Evolutionary conservation across 805 yeast genomes (phyloP).

Genomic region (Yarrowia sp.): DNA sequence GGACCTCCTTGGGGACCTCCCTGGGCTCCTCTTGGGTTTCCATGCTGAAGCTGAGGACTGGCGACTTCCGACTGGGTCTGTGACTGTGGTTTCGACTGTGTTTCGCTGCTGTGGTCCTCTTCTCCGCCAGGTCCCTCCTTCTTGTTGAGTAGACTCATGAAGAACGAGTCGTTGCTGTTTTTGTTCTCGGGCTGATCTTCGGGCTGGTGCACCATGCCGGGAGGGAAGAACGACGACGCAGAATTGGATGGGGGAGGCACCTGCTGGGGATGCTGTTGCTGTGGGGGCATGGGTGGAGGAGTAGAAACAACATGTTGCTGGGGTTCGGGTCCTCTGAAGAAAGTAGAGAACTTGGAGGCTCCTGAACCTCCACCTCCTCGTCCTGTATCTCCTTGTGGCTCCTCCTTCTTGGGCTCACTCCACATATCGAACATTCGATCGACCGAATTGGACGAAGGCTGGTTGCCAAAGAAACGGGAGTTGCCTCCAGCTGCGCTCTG

Average conservation of each 20-base stretch:
- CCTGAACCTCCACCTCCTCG: slow-evolving; percentile 23
- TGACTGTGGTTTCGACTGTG: slow-evolving; percentile 15
- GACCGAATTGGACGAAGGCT: slow-evolving; percentile 53
- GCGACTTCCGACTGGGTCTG: slow-evolving; percentile 7
- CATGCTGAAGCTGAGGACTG: slow-evolving; percentile 25
- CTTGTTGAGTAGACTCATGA: slow-evolving; percentile 37
- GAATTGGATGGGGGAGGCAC: slow-evolving; percentile 5
- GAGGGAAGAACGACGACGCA: slow-evolving; percentile 13
- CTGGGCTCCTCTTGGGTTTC: slow-evolving; percentile 22
- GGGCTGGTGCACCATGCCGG: slow-evolving; percentile 23
- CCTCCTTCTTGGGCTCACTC: slow-evolving; percentile 83
- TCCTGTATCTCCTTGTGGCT: neutral
- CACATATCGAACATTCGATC: slow-evolving; percentile 95
- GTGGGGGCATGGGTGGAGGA: slow-evolving; percentile 19
- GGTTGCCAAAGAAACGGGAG: slow-evolving; percentile 20
- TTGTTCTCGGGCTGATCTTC: slow-evolving; percentile 30
- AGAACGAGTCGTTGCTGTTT: slow-evolving; percentile 39
- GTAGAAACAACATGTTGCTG: slow-evolving; percentile 2
- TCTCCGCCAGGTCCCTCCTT: slow-evolving; percentile 11
- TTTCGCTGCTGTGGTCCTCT: slow-evolving; percentile 12
- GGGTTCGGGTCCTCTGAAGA: slow-evolving; percentile 38
- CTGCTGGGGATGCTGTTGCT: slow-evolving; percentile 26
- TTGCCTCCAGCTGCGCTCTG: slow-evolving; percentile 8
- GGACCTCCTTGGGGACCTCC: neutral
- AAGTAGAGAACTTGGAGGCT: slow-evolving; percentile 38